Evolutionary conservation across 768 basidiomycete genomes (phyloP).

Genomic region (Phylloporus sp.): DNA sequence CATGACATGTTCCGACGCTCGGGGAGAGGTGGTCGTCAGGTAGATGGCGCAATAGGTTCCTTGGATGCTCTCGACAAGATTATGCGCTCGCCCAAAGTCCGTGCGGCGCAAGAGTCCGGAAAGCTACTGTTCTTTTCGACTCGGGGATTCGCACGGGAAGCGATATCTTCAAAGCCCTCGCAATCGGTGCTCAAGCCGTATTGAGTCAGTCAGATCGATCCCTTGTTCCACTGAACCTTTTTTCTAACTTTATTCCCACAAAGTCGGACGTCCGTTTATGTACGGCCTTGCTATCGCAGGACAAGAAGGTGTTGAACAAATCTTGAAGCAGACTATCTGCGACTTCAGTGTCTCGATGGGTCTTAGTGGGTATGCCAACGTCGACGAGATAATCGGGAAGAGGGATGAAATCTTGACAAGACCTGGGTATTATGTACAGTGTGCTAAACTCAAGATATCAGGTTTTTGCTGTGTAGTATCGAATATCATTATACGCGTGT

Average conservation of each 20-base stretch:
- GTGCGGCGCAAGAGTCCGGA: slow-evolving; percentile 52
- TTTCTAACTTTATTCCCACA: not conserved
- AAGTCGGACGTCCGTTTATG: slow-evolving; percentile 42
- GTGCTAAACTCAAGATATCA: too few species aligned
- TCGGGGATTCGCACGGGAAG: slow-evolving; percentile 53
- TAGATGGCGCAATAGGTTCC: slow-evolving; percentile 76
- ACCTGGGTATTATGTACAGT: not conserved
- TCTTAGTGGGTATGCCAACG: slow-evolving; percentile 35
- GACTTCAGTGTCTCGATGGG: slow-evolving; percentile 45
- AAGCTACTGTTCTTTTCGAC: slow-evolving; percentile 70
- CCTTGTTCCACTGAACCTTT: not conserved
- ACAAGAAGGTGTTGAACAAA: slow-evolving; percentile 45
- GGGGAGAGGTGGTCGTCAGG: slow-evolving; percentile 60
- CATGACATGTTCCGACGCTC: not conserved
- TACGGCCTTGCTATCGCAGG: slow-evolving; percentile 49
- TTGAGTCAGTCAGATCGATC: slow-evolving; percentile 32
- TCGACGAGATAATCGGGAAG: slow-evolving; percentile 12
- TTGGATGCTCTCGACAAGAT: slow-evolving; percentile 68
- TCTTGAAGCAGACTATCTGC: slow-evolving; percentile 41
- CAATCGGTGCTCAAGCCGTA: slow-evolving; percentile 53
- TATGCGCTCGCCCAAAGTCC: slow-evolving; percentile 56
- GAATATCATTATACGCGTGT: too few species aligned
- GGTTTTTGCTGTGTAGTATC: too few species aligned
- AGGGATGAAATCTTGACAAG: not conserved
- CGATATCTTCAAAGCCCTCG: slow-evolving; percentile 53